Evolutionary conservation across 768 basidiomycete genomes (phyloP), one percentile per base, ranked within the genome.

Genomic region (Tephrocybe sp.): DNA sequence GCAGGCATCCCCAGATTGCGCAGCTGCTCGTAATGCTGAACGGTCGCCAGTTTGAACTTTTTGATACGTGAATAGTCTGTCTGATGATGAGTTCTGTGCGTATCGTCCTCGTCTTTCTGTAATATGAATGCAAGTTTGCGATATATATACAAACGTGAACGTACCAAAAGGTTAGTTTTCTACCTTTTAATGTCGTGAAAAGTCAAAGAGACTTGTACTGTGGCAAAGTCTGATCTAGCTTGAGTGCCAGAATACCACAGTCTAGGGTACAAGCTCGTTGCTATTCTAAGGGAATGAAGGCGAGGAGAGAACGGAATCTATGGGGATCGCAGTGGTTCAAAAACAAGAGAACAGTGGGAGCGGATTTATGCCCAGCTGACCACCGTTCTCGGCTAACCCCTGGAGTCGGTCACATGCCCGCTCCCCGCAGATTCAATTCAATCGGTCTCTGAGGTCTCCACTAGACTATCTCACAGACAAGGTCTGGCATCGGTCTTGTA

Each of bases 341-440:
- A n/a, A 56, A 60, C 53, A 49, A 48, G 49, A 54, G 31, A 42
- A 49, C 57, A 55, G 57, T 61, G 56, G 57, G 62, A 62, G 56
- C 50, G 56, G 55, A 47, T 52, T 58, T 58, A 47, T 47, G 52
- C 19, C 55, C 62, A 57, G 61, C 62, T 64, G 62, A 64, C 61
- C 54, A 21, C 42, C 37, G 36, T 47, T 23, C 16, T 42, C 53
- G 57, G 54, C 48, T 59, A 58, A 56, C 58, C 55, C 61, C 61
- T 63, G 53, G n/a, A 56, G 30, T 52, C 12, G 39, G 57, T 64
- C 63, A 64, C 63, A 61, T 63, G 63, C 37, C n/a, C 41, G 25
- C 29, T 24, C 48, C 53, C 43, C 43, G 24, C 46, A 27, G 33
- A 49, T 52, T 45, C 43, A 47, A 38, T 44, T 38, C 37, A 18